Evolutionary conservation across 2,329 filamentous ascomycete species (phyloP), one percentile per base, ranked within the genome.

Genomic region (Ophiostoma himal-ulmi): DNA sequence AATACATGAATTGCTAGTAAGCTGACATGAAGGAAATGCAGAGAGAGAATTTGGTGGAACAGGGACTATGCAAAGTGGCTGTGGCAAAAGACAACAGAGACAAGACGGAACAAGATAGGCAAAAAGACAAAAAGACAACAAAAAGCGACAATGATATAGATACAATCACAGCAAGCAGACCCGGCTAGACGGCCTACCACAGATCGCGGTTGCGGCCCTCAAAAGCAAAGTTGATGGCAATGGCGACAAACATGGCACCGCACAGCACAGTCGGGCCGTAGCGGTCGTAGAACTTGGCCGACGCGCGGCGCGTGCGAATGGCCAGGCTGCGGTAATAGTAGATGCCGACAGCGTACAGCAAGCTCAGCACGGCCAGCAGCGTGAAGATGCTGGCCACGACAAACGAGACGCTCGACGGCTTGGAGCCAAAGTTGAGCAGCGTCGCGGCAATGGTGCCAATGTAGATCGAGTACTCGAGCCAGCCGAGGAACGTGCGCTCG

Each of bases 391-490:
- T 91, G 0, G 93, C 86, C 0, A 91, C 88, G 65, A 87, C 82
- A 73, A 96, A 88, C 6, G 90, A 88, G 26, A 88, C 79, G 64
- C 75, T 77, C 8, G 80, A 85, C 26, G 86, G 83, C 74, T 86
- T 85, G 13, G 80, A 79, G 75, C 91, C 88, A 78, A 97, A 93
- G 82, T 96, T 94, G 74, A 96, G 86, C 65, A 96, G 83, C 0
- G 92, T 92, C 8, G 91, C 90, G 14, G 93, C 92, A 75, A 96
- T 94, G 37, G 91, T 91, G 75, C 92, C 93, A 69, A 99, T 89
- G 77, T 97, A 94, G 77, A 98, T 96, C 68, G 91, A 94, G 81
- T 96, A 98, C 80, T 99, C 94, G 76, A 99, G 91, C 91, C 95
- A 99, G 73, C 93, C 92, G 71, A 99, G 85, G 81, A 97, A 99